A percentile compares a stretch with the other conserved stretches of the same genome.
Conservation (phyloP, 768 basidiomycete species). For the Suillus fuscotomentosus region DNA sequence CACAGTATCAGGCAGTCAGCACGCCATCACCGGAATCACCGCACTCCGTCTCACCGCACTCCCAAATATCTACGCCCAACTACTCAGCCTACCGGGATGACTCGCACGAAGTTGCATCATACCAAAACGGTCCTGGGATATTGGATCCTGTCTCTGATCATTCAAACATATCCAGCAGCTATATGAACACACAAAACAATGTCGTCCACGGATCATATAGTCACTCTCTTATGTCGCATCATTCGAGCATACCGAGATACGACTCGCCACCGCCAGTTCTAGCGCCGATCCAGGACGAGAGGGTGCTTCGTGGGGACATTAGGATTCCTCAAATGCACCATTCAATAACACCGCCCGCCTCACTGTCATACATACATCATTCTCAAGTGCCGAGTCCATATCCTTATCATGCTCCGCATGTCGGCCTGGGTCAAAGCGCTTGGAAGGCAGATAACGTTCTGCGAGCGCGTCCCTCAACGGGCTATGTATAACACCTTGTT, state of each 20-base stretch:
- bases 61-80: slow-evolving; percentile 31
- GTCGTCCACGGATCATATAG: slow-evolving; percentile 23
- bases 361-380: slow-evolving; percentile 40
- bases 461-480: slow-evolving; percentile 30
- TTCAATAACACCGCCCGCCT: slow-evolving; percentile 27
- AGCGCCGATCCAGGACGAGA: slow-evolving; percentile 51
- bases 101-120: slow-evolving; percentile 35
- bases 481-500: slow-evolving; percentile 2
- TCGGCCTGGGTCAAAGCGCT: slow-evolving; percentile 36
- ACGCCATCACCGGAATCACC: slow-evolving; percentile 53
- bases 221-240: slow-evolving; percentile 23
- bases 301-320: slow-evolving; percentile 30
- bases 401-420: slow-evolving; percentile 37
- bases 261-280: slow-evolving; percentile 54
- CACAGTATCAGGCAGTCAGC: slow-evolving; percentile 33
- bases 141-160: slow-evolving; percentile 32
- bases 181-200: slow-evolving; percentile 30
- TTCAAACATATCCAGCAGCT: slow-evolving; percentile 22
- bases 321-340: slow-evolving; percentile 30
- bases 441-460: slow-evolving; percentile 50
- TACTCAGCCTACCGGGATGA: slow-evolving; percentile 50
- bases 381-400: slow-evolving; percentile 40
- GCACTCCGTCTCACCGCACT: slow-evolving; percentile 42
- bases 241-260: slow-evolving; percentile 32
- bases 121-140: slow-evolving; percentile 31